Conservation (phyloP, 2,329 filamentous ascomycete species). For the Grosmannia clavigera region DNA sequence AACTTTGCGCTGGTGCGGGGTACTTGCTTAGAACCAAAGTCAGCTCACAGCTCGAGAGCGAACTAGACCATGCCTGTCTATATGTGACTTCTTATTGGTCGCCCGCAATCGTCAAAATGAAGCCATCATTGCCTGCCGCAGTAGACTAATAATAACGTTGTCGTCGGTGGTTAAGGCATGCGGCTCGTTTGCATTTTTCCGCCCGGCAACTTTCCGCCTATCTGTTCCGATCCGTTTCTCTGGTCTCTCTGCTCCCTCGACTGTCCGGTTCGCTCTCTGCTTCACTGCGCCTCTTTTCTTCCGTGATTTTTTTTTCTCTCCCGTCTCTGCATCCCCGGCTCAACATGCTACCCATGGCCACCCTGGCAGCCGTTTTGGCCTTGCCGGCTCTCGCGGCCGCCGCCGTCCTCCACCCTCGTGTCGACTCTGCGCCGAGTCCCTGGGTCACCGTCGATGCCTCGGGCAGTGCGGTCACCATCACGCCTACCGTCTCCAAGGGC, state of each 20-base stretch:
- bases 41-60: neutral
- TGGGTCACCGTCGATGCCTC: slow-evolving; percentile 22
- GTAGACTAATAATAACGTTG: neutral
- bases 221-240: neutral
- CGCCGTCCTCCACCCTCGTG: neutral
- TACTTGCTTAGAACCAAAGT: neutral
- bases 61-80: neutral
- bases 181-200: neutral
- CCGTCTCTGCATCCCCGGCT: neutral
- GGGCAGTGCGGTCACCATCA: slow-evolving; percentile 18
- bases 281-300: neutral
- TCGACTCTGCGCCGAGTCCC: slow-evolving; percentile 9
- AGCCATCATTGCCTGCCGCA: neutral
- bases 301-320: neutral
- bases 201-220: neutral
- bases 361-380: neutral
- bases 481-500: slow-evolving; percentile 15
- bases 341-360: neutral
- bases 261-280: neutral
- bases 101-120: neutral
- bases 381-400: neutral
- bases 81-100: neutral
- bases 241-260: neutral
- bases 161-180: neutral
- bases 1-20: neutral